These are phyloP conservation scores for Ogataea methylovora DNA, from an alignment of 805 yeast species.

Conservation along the genomic window DNA sequence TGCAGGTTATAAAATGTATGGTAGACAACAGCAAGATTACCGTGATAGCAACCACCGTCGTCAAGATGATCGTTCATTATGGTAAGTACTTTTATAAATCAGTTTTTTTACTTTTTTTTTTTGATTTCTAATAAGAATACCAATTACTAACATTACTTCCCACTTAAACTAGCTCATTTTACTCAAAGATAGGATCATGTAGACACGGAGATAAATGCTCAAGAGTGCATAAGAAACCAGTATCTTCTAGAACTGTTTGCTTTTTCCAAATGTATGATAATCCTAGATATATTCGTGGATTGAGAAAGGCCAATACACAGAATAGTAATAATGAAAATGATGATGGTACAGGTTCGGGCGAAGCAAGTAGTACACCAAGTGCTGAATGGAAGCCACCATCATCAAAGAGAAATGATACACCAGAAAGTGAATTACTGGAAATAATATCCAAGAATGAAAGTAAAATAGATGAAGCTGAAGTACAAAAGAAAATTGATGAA, in stretches of 20 bases:
- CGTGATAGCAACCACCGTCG: no score
- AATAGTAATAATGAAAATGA: constrained; percentile 1
- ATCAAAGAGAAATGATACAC: no score
- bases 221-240: constrained; percentile 62
- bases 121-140: no score
- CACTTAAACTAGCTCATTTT: constrained; percentile 35
- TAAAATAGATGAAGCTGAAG: constrained; percentile 21
- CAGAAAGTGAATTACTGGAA: background rate
- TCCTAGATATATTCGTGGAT: constrained; percentile 36
- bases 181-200: constrained; percentile 83
- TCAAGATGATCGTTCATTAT: no score
- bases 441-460: background rate
- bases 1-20: no score
- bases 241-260: constrained; percentile 44
- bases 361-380: constrained; percentile 1
- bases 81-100: no score
- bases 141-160: no score
- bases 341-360: constrained; percentile 1
- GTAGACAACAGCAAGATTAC: no score
- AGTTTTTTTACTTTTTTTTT: no score
- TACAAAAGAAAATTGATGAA: constrained; percentile 45
- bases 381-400: background rate
- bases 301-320: constrained; percentile 19
- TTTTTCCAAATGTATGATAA: constrained; percentile 59
- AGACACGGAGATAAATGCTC: constrained; percentile 88